phyloP scores from a whole-genome alignment of 73 alveolate species.

The Symbiodinium natans region DNA sequence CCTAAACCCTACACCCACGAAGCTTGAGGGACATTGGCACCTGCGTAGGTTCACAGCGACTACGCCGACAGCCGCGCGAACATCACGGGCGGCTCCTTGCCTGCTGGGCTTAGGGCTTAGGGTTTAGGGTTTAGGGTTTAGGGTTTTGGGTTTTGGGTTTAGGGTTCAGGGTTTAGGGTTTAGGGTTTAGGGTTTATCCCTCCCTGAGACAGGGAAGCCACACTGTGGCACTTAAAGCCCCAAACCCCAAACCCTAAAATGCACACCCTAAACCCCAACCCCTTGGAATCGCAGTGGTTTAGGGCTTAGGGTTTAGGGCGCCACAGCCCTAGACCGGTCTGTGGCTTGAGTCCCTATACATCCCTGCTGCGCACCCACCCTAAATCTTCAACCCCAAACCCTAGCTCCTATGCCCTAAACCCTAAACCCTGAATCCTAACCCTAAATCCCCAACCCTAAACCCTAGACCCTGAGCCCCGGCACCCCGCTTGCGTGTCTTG shows the following conservation, averaged over 20 bases:
- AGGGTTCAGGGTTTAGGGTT: background rate
- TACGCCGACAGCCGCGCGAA: slow-evolving; percentile 88
- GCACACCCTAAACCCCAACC: background rate
- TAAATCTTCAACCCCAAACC: background rate
- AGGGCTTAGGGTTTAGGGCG: too few species aligned
- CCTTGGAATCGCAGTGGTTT: too few species aligned
- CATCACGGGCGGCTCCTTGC: slow-evolving; percentile 39
- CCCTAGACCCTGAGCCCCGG: too few species aligned
- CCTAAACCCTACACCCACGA: too few species aligned
- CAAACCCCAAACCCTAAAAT: background rate
- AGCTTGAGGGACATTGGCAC: too few species aligned
- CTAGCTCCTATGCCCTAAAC: background rate
- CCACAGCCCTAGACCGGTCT: too few species aligned
- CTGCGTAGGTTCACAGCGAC: slow-evolving; percentile 63
- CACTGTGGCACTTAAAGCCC: background rate
- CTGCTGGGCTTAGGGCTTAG: background rate
- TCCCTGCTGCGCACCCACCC: background rate
- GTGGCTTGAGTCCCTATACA: too few species aligned
- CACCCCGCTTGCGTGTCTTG: too few species aligned
- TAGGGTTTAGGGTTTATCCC: background rate
- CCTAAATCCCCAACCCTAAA: background rate
- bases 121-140: background rate
- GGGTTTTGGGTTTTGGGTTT: background rate
- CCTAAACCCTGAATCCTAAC: background rate
- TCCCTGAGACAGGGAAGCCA: too few species aligned